phyloP scores from a whole-genome alignment of 768 basidiomycete species.

The Amanita phalloides region DNA sequence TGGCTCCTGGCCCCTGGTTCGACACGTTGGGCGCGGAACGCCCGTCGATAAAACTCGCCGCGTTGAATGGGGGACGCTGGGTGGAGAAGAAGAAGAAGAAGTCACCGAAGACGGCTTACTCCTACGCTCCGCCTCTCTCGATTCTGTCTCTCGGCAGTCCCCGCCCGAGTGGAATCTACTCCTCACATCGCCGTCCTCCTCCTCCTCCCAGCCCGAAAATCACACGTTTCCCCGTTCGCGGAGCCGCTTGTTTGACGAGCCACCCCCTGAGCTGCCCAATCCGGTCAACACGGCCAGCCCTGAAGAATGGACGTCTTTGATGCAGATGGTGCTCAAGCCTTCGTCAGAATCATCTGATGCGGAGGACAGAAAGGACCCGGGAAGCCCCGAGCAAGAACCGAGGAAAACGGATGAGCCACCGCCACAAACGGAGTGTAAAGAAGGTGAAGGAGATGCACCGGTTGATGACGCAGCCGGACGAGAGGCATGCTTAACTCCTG shows the following conservation, averaged over 20 bases:
- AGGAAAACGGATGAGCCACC: neutral
- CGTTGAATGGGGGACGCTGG: conserved; percentile 33
- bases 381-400: neutral
- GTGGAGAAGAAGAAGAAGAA: conserved; percentile 24
- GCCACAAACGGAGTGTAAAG: conserved; percentile 3
- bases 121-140: conserved; percentile 29
- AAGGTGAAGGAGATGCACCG: neutral
- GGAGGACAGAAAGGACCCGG: conserved; percentile 12
- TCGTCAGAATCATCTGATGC: conserved; percentile 22
- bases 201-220: conserved; percentile 8
- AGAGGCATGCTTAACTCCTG: conserved; percentile 13
- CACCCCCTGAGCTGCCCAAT: conserved; percentile 21
- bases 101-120: conserved; percentile 36
- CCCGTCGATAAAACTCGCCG: conserved; percentile 33
- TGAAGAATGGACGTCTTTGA: conserved; percentile 4
- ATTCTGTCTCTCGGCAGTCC: conserved; percentile 20
- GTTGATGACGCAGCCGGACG: neutral
- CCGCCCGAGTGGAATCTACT: conserved; percentile 32
- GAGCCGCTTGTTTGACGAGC: conserved; percentile 7
- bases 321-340: conserved; percentile 1
- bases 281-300: conserved; percentile 12
- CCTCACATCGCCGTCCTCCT: conserved; percentile 14
- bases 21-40: conserved; percentile 37
- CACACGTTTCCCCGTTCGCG: conserved; percentile 1
- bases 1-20: conserved; percentile 33